Base-by-base conservation (phyloP, 371 early-diverging fungal genomes). In the Nematocida ausubeli region DNA sequence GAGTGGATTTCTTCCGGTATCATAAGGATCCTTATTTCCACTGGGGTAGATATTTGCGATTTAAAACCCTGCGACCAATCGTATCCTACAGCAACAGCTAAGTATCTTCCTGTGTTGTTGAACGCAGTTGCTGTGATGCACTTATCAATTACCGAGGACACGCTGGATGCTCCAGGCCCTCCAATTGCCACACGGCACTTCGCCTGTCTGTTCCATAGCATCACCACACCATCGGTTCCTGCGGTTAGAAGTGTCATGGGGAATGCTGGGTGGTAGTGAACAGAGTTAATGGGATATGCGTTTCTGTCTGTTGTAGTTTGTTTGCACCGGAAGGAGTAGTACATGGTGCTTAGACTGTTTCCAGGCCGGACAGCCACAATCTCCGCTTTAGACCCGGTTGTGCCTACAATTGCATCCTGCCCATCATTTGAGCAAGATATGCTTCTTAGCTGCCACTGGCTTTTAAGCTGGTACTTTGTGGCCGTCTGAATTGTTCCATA, bases 11-110 rank as follows among this genome's bases (percentile, higher is more conserved):
- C 24, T 51, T 75, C 78, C 12, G 66, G 50, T 28, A 75, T 55
- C 22, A 50, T 19, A 30, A 54, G 28, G 19, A 75, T 64, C 12
- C 65, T 40, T 75, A 75, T 75, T 35, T 75, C 78, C 50, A 75
- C 65, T 0, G 78, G 78, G 5, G 63, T 50, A 32, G 9, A 22
- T 0, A 75, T 75, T 24, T 75, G 78, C 3, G 82, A 9, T 69
- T 92, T 24, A 82, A 93, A 73, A 89, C 90, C 97, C 88, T 93
- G 94, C 83, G 89, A 87, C 98, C 98, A 97, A 85, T 97, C 98
- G 83, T 96, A 94, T 35, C 92, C 89, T 22, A 90, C 87, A 2
- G 92, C 93, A 83, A 95, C 95, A 14, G 94, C 94, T 82, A 93
- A 93, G 63, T 93, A 91, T 34, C 85, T 87, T 39, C 95, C 95